Evolutionary conservation across 2,329 filamentous ascomycete species (phyloP), one percentile per base, ranked within the genome.

Genomic region (Aspergillus luchuensis): DNA sequence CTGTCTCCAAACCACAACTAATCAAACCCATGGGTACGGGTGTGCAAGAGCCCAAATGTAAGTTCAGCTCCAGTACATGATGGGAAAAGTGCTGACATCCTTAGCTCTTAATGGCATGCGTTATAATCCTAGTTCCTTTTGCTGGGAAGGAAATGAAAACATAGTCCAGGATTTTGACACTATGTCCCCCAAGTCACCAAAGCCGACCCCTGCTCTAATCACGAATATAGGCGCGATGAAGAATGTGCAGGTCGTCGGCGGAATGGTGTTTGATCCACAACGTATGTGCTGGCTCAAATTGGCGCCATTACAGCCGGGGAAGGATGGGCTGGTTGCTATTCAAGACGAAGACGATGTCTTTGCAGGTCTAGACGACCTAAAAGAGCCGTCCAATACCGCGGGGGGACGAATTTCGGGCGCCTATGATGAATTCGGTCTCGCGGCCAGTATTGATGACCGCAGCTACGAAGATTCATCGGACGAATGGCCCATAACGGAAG

Each of bases 231-330:
- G 90, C 57, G 85, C 88, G 4, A 88, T 89, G 63, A 91, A 94
- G 71, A 93, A 92, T 63, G 90, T 97, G 13, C 93, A 97, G 77
- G 90, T 97, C 38, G 92, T 97, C 60, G 91, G 92, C n/a, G 92
- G 92, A 67, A 99, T 99, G 95, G 90, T 98, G 8, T 99, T 98
- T 74, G 95, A 99, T 72, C 95, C 95, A 3, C 89, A 92, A 64
- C 91, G 91, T 69, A 98, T 99, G 94, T 96, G 92, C 75, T 99
- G 95, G 95, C 84, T 98, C 59, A 97, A 97, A 76, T 82, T 95
- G 62, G 81, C 63, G 81, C 83, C 50, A 76, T 80, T 17, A 74
- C 82, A 72, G 33, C 67, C 71, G 8, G 70, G 69, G 10, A 64
- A 63, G 33, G 65, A 72, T 38, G 72, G 69, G 3, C 73, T 77